phyloP scores from a whole-genome alignment of 495 filamentous ascomycete species.

The Daldinia childiae region DNA sequence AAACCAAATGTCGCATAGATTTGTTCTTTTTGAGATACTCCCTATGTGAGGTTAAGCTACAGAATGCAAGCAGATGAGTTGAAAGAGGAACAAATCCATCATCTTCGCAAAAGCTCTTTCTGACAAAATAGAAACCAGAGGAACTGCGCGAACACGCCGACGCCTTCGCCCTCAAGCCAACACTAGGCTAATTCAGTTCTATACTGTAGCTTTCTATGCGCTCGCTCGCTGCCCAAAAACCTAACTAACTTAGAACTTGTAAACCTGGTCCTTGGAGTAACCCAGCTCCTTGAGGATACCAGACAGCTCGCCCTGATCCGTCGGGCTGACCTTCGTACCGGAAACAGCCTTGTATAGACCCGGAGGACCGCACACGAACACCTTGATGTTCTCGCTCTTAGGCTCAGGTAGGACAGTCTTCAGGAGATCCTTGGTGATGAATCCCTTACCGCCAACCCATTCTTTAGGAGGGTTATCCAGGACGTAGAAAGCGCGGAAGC shows the following conservation, averaged over 20 bases:
- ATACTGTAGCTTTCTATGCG: conserved; percentile 6
- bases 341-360: conserved; percentile 93
- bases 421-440: conserved; percentile 84
- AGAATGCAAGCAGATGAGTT: conserved; percentile 11
- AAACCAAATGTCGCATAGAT: neutral
- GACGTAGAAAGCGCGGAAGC: conserved; percentile 89
- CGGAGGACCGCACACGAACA: conserved; percentile 91
- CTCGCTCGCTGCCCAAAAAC: neutral
- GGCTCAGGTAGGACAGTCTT: conserved; percentile 94
- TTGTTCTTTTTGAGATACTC: conserved; percentile 4
- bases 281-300: conserved; percentile 90
- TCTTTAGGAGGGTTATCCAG: conserved; percentile 85
- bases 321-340: conserved; percentile 85
- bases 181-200: neutral
- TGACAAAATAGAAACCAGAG: conserved; percentile 5
- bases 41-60: conserved; percentile 5
- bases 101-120: conserved; percentile 2
- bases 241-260: conserved; percentile 78
- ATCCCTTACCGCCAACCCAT: conserved; percentile 80
- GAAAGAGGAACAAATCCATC: conserved; percentile 1
- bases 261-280: conserved; percentile 93
- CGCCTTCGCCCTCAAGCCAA: neutral
- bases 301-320: conserved; percentile 89
- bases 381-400: conserved; percentile 87
- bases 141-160: neutral